Percentiles rank a stretch among this genome's conserved stretches.
phyloP scores from a whole-genome alignment of 441 rosid species.

The Oxalis stricta region DNA sequence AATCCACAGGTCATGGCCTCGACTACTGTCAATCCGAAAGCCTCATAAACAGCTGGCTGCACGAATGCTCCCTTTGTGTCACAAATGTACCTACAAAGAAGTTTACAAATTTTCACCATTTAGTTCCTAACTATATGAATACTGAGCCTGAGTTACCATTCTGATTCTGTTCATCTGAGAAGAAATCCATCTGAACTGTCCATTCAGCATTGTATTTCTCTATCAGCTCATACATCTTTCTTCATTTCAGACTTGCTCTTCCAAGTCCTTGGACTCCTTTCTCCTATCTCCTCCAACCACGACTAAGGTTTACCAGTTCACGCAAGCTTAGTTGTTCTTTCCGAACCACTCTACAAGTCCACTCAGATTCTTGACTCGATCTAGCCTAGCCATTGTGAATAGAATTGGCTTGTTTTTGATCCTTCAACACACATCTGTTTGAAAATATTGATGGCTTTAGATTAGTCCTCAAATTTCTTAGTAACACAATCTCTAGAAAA shows the following conservation, averaged over 20 bases:
- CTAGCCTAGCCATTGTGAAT: slow-evolving; percentile 83
- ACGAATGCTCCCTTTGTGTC: slow-evolving; percentile 84
- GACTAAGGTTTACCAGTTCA: slow-evolving; percentile 58
- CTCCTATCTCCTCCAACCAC: slow-evolving; percentile 85
- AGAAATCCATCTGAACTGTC: slow-evolving; percentile 90
- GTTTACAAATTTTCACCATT: slow-evolving; percentile 76
- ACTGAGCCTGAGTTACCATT: too few relatives aligned
- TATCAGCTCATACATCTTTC: slow-evolving; percentile 53
- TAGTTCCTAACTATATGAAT: too few relatives aligned
- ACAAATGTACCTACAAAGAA: slow-evolving; percentile 68
- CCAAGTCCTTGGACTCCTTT: slow-evolving; percentile 64
- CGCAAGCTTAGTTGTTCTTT: slow-evolving; percentile 43
- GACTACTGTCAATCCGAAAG: slow-evolving; percentile 81
- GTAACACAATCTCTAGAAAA: background rate
- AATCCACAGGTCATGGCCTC: slow-evolving; percentile 95
- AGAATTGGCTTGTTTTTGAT: slow-evolving; percentile 52
- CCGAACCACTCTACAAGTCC: slow-evolving; percentile 90
- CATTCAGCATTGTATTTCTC: slow-evolving; percentile 61
- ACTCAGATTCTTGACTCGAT: slow-evolving; percentile 64
- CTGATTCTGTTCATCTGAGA: slow-evolving; percentile 93
- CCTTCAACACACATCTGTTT: slow-evolving; percentile 52
- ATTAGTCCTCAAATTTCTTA: background rate
- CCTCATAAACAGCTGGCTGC: slow-evolving; percentile 87
- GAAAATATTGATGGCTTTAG: too few relatives aligned
- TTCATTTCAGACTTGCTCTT: slow-evolving; percentile 85